Percentiles rank a stretch among this genome's conserved stretches.
Conservation (phyloP, 345 rosid genomes). For the Linum usitatissimum region DNA sequence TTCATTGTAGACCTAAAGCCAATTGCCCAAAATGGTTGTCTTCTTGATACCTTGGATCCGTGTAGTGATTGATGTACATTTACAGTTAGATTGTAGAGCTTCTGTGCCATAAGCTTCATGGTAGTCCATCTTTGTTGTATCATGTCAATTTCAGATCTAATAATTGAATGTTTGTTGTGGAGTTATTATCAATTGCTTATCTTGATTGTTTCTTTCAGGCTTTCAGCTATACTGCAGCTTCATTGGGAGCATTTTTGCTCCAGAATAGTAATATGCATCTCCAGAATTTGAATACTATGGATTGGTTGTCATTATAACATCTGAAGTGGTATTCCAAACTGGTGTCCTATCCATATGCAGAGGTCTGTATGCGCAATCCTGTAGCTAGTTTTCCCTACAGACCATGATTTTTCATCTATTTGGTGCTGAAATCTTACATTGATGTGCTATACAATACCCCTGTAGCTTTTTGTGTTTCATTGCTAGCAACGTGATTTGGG, state of each 20-base stretch:
- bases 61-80: constrained; percentile 14
- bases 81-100: background rate
- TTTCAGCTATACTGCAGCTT: background rate
- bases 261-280: too few species aligned
- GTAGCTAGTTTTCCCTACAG: too few species aligned
- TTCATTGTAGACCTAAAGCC: constrained; percentile 52
- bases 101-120: constrained; percentile 4
- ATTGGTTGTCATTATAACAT: too few species aligned
- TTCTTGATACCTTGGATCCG: constrained; percentile 34
- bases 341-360: background rate
- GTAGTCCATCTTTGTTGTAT: background rate
- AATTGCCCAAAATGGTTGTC: constrained; percentile 44
- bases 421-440: background rate
- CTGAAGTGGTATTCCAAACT: background rate
- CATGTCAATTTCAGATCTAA: background rate
- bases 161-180: background rate
- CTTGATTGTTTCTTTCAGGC: background rate
- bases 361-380: background rate
- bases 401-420: background rate
- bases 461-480: background rate
- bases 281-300: too few species aligned
- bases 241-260: too few species aligned
- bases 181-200: background rate
- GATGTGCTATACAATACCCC: background rate
- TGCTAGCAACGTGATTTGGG: background rate